These are phyloP conservation scores for Aspergillus tubingensis DNA, from an alignment of 2,329 filamentous ascomycete species.

Conservation along the genomic window DNA sequence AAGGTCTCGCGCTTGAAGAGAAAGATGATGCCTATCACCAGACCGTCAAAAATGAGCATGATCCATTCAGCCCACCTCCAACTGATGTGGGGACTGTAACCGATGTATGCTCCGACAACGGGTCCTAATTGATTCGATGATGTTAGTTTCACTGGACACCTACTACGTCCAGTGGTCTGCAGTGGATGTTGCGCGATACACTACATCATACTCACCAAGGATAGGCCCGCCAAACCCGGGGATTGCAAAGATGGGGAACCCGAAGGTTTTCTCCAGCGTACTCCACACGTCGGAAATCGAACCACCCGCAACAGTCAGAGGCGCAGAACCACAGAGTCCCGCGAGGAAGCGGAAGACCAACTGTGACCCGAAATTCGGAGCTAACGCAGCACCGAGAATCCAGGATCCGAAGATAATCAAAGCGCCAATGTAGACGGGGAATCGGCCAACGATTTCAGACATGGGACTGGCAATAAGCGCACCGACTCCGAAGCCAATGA, in stretches of 20 bases:
- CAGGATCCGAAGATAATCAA: conserved; percentile 51
- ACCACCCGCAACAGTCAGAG: conserved; percentile 48
- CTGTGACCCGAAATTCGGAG: conserved; percentile 52
- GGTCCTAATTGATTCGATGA: conserved; percentile 4
- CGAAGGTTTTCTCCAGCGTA: conserved; percentile 49
- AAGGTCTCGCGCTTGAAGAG: conserved; percentile 54
- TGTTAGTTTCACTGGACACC: not conserved
- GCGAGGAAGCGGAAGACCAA: conserved; percentile 53
- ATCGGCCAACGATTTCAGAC: conserved; percentile 53
- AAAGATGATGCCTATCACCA: conserved; percentile 39
- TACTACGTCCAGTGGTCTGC: not conserved
- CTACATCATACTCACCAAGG: conserved; percentile 9
- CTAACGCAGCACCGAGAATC: conserved; percentile 49
- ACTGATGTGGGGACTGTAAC: conserved; percentile 10
- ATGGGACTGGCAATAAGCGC: conserved; percentile 52
- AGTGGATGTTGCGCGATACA: not conserved
- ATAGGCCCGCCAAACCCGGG: conserved; percentile 41
- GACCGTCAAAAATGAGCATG: conserved; percentile 40
- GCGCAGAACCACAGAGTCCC: conserved; percentile 50
- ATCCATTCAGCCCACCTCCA: conserved; percentile 51
- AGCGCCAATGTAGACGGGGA: conserved; percentile 51
- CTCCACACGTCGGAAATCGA: conserved; percentile 50
- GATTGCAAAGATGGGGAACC: conserved; percentile 54
- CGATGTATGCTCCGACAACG: conserved; percentile 20
- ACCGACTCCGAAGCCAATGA: conserved; percentile 52